Conservation (phyloP, 208 protist species). For the Trypanosomatidae sp. region DNA sequence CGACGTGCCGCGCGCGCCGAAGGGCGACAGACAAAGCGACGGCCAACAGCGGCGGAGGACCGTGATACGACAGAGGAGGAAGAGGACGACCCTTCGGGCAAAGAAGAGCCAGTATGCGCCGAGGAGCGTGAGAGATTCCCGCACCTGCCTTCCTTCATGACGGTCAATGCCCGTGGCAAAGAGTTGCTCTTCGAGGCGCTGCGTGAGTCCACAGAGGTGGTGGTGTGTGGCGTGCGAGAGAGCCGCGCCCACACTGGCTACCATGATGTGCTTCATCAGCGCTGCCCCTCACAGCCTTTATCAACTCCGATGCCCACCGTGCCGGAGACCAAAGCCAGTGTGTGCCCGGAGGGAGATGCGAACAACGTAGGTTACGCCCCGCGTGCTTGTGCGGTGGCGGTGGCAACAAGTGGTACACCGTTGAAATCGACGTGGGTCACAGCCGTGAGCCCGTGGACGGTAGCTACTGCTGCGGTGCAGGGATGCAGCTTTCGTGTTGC, state of each 20-base stretch:
- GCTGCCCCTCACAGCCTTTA: not conserved
- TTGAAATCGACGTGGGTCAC: constrained; percentile 16
- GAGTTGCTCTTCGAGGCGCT: constrained; percentile 52
- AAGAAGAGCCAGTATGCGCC: constrained; percentile 7
- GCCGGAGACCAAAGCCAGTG: not conserved
- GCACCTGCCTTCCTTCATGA: constrained; percentile 2
- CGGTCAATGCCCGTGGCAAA: constrained; percentile 28
- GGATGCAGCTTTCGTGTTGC: constrained; percentile 16
- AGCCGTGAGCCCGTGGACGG: constrained; percentile 9
- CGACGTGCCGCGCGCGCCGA: constrained; percentile 1
- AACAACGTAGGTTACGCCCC: not conserved
- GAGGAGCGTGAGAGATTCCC: not conserved
- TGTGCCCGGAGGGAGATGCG: not conserved
- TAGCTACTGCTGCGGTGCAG: constrained; percentile 5
- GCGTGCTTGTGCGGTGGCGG: not conserved
- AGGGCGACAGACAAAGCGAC: not conserved
- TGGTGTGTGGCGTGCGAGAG: constrained; percentile 64
- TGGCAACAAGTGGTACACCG: not conserved
- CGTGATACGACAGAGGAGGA: not conserved
- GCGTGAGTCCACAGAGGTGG: constrained; percentile 46
- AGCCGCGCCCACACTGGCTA: constrained; percentile 50
- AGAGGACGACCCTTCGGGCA: not conserved
- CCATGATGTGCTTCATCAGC: constrained; percentile 52
- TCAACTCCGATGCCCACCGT: not conserved
- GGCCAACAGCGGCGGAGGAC: not conserved